A percentile compares a stretch with the other conserved stretches of the same genome.
phyloP scores from a whole-genome alignment of 306 rosid genomes.

The Neltuma alba region DNA sequence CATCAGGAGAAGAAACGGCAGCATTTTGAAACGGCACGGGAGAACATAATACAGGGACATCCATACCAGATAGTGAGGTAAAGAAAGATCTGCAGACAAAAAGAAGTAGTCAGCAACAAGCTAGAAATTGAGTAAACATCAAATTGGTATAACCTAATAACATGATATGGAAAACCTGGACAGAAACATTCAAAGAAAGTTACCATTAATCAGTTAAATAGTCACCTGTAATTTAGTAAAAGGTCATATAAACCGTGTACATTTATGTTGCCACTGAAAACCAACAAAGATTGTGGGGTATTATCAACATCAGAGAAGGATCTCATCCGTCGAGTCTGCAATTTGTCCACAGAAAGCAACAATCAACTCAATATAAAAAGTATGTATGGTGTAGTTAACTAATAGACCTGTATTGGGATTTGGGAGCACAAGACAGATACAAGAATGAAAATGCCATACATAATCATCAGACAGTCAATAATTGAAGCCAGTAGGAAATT shows the following conservation, averaged over 20 bases:
- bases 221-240: conserved; percentile 85
- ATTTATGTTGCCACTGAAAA: conserved; percentile 65
- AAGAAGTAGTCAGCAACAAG: conserved; percentile 27
- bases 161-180: conserved; percentile 9
- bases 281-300: conserved; percentile 79
- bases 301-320: conserved; percentile 73
- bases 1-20: conserved; percentile 83
- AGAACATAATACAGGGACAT: conserved; percentile 83
- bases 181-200: conserved; percentile 25
- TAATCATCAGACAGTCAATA: background rate
- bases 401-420: conserved; percentile 21
- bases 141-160: conserved; percentile 21
- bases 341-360: conserved; percentile 21
- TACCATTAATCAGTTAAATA: background rate
- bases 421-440: background rate
- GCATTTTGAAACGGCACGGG: conserved; percentile 88
- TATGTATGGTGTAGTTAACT: background rate
- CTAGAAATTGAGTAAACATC: conserved; percentile 9
- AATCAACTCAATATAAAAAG: conserved; percentile 19
- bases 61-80: conserved; percentile 71
- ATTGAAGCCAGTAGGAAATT: conserved; percentile 7
- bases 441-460: conserved; percentile 17
- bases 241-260: conserved; percentile 84
- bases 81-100: conserved; percentile 63
- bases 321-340: conserved; percentile 70